Base-by-base conservation (phyloP, 495 filamentous ascomycete species). In the Aspergillus bridgeri region DNA sequence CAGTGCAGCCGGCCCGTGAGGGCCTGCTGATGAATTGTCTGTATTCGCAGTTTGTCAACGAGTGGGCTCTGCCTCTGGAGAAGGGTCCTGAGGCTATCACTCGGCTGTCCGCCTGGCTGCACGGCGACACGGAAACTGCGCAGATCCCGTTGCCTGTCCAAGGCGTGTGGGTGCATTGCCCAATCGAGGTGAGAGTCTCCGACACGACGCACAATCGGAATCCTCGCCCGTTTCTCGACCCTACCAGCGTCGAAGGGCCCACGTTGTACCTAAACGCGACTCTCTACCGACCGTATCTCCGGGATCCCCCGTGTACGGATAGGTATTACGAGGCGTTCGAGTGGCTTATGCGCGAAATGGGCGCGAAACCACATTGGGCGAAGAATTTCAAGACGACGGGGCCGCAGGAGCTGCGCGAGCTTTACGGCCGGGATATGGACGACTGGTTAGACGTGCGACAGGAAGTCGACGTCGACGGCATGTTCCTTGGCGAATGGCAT, bases 241-340 rank as follows among this genome's bases (percentile, higher is more conserved):
- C 83, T 49, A 86, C 83, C 2, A 75, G 69, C 44, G 63, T 68
- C 13, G 81, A 87, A 55, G 86, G 82, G 3, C 89, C 94, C 6
- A 94, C 93, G 1, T 82, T 98, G 17, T 98, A 96, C 69, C 83
- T 98, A 53, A 98, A 98, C 63, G 93, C 94, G 17, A 96, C 93
- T 13, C 87, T 98, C 58, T 98, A 98, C 74, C 81, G 94, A 6
- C 90, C 94, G 1, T 97, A 96, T 69, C 75, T 83, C 63, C 80
- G 77, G 27, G 89, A 97, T 67, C 92, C 93, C 19, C 88, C 91
- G 2, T 88, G 88, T 69, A 79, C 73, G 51, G 76, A 81, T 55
- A 82, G 91, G 25, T 98, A 96, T 73, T 98, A 97, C 69, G 78
- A 90, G 68, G 94, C 90, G 1, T 97, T 98, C 59, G 94, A 98